Evolutionary conservation across 1,139 yeast genomes (phyloP).

Genomic region (Pichia cactophila): DNA sequence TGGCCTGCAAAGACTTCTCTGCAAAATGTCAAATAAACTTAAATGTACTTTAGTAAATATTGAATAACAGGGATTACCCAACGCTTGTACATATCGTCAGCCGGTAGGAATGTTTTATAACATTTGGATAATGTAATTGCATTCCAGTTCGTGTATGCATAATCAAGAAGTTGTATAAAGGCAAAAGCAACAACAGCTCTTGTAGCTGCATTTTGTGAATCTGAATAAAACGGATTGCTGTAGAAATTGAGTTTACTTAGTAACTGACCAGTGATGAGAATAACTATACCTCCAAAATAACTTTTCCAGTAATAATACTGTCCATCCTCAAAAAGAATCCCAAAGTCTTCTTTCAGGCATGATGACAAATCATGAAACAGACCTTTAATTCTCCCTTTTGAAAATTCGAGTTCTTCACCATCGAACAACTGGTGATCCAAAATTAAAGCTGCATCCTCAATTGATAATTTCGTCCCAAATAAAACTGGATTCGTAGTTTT

Average conservation of each 20-base stretch:
- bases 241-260: not conserved
- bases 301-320: not conserved
- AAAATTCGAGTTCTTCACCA: not conserved
- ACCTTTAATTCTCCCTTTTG: not conserved
- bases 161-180: not conserved
- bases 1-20: too few relatives aligned
- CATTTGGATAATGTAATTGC: not conserved
- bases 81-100: not conserved
- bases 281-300: not conserved
- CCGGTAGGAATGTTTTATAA: slow-evolving; percentile 1
- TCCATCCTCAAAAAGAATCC: not conserved
- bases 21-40: too few relatives aligned
- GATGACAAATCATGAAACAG: slow-evolving; percentile 2
- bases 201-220: not conserved
- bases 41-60: not conserved
- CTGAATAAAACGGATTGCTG: not conserved
- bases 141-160: not conserved
- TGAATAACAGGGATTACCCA: not conserved
- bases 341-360: slow-evolving; percentile 5
- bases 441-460: slow-evolving; percentile 5
- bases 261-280: not conserved
- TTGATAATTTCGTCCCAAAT: slow-evolving; percentile 1
- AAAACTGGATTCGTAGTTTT: slow-evolving; percentile 4
- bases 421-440: slow-evolving; percentile 5
- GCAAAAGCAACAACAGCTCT: slow-evolving; percentile 1